phyloP scores from a whole-genome alignment of 225 moss, liverwort and hornwort genomes.

The Asterella californica region DNA sequence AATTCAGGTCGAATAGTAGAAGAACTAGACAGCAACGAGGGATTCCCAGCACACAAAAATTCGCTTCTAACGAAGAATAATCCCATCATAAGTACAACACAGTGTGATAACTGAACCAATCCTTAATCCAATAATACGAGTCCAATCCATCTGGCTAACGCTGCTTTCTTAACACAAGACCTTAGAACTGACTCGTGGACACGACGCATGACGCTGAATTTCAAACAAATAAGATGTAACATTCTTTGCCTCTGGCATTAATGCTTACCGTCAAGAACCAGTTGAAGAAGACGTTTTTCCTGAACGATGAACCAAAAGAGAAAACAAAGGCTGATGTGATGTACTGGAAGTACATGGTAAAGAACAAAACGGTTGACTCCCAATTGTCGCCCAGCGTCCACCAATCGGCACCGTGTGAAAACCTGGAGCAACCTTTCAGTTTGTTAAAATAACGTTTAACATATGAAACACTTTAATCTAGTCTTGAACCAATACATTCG shows the following conservation, averaged over 20 bases:
- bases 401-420: constrained; percentile 80
- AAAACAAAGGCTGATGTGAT: constrained; percentile 76
- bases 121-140: too few species aligned
- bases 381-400: constrained; percentile 89
- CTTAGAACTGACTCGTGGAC: neutral
- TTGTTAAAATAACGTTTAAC: neutral
- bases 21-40: neutral
- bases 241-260: neutral
- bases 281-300: constrained; percentile 59
- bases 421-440: constrained; percentile 33
- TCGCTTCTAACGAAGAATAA: too few species aligned
- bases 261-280: constrained; percentile 55
- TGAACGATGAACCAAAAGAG: constrained; percentile 71
- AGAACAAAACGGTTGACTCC: constrained; percentile 82
- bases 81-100: too few species aligned
- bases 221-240: neutral
- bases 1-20: neutral
- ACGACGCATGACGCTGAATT: neutral
- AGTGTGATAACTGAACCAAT: too few species aligned
- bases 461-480: neutral
- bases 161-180: too few species aligned
- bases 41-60: neutral
- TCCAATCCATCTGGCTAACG: too few species aligned
- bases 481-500: neutral
- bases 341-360: constrained; percentile 67